Evolutionary conservation across 371 early-diverging fungal species (phyloP), one percentile per base, ranked within the genome.

Genomic region (Smittium mucronatum): DNA sequence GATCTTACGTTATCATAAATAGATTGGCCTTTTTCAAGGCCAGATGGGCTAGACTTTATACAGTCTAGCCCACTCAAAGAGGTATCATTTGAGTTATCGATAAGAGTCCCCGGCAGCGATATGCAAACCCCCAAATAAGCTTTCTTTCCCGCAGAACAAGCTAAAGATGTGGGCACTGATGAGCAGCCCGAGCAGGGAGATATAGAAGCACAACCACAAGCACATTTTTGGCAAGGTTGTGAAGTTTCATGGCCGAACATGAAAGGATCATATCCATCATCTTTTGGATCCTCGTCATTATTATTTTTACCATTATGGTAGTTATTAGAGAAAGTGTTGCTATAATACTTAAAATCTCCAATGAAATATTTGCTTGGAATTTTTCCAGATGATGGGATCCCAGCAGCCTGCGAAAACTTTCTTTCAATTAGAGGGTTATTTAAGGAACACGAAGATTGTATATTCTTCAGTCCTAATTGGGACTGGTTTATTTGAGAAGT

Each of bases 131-230:
- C 65, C 2, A 65, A n/a, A 65, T 65, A 65, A n/a, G 30, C 65
- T 25, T 65, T 17, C n/a, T 33, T 33, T n/a, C 65, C 65, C 34
- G 65, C 65, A 34, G 65, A 65, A 34, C 65, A 65, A 11, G 65
- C 65, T 2, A 65, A 35, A 30, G 65, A 65, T 33, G 65, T 65
- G 8, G 65, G 65, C 16, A 65, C 65, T 25, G 65, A 33, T 65
- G 65, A 65, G 33, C 65, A 65, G 34, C 65, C 34, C 21, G 65
- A 65, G 34, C 65, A 65, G 15, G 65, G 65, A 5, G 29, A 28
- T 33, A 65, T 65, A 5, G 65, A 65, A 25, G 65, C 65, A n/a
- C 65, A 65, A 33, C 65, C 65, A 65, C 65, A 65, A 30, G 65
- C 65, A 34, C 65, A 65, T 34, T 32, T 17, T 15, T 17, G 65